Evolutionary conservation across 257 asterid species (phyloP).

Genomic region (Nicotiana obtusifolia): DNA sequence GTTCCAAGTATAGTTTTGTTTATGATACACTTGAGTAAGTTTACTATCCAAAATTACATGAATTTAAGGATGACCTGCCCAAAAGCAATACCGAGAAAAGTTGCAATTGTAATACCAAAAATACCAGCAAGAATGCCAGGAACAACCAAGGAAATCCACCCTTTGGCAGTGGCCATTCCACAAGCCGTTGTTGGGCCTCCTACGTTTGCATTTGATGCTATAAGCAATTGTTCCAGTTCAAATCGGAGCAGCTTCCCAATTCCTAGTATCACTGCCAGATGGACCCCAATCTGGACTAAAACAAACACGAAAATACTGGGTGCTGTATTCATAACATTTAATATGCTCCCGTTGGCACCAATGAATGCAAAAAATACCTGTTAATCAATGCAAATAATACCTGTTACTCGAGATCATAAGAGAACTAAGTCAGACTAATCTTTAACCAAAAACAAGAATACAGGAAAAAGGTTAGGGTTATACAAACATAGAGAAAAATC

Average conservation of each 20-base stretch:
- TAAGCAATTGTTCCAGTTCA: conserved; percentile 65
- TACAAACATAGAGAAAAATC: neutral
- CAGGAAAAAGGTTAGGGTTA: neutral
- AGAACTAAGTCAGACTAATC: neutral
- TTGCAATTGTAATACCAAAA: conserved; percentile 76
- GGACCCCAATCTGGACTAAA: conserved; percentile 64
- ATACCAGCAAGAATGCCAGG: conserved; percentile 94
- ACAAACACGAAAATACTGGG: conserved; percentile 78
- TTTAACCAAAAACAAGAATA: neutral
- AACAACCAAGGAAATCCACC: conserved; percentile 73
- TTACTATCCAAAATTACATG: conserved; percentile 34
- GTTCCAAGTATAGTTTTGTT: neutral
- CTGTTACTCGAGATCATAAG: neutral
- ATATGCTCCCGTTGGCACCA: conserved; percentile 84
- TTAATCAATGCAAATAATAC: neutral
- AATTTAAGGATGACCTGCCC: conserved; percentile 57
- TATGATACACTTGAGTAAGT: neutral
- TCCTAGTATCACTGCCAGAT: conserved; percentile 74
- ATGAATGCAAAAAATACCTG: conserved; percentile 75
- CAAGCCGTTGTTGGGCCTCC: conserved; percentile 97
- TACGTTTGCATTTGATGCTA: conserved; percentile 95
- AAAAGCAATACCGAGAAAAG: conserved; percentile 82
- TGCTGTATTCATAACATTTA: conserved; percentile 58
- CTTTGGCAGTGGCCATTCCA: conserved; percentile 97
- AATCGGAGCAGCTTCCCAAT: conserved; percentile 61